Base-by-base conservation (phyloP, 164 flowering plant genomes). In the Houttuynia cordata region DNA sequence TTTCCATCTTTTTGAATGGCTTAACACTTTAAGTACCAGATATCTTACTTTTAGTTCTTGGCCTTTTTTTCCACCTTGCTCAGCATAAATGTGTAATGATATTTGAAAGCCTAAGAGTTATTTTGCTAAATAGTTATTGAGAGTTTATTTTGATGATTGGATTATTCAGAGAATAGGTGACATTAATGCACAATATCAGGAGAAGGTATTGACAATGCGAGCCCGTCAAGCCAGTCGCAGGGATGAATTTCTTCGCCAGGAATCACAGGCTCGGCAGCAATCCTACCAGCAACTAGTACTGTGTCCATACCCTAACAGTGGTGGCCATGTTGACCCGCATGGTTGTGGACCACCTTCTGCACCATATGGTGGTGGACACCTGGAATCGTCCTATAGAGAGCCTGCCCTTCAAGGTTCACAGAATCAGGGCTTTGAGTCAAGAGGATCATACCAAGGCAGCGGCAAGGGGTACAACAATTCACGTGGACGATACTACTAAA, bases 391-490 rank as follows among this genome's bases (percentile, higher is more conserved):
- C 23, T 81, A 80, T 74, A 70, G 83, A 59, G 92, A 81, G 58
- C 65, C 83, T 3, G 49, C 81, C 60, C 83, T 67, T 10, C 86
- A 75, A 4, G 72, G 68, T 63, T 63, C 58, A 10, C 74, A 86
- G 67, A 76, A 70, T 57, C 84, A 77, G 42, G 81, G 80, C 1
- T 64, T 57, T 50, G 95, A 85, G 51, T 63, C 86, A n/a, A 79
- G 83, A 64, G 86, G 79, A 57, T 77, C 76, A 13, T 85, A 80
- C 50, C 81, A 87, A 4, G 87, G 82, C 4, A 82, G 87, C 53
- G 83, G 87, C n/a, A 10, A 45, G 49, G 49, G 14, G 15, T 45
- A 45, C 49, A 45, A 8, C 49, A 45, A 45, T 45, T 45, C 49
- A 1, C 49, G 49, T 45, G 49, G 49, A 2, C 49, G 49, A 17